These are phyloP conservation scores for Phytophthora nicotianae DNA, from an alignment of 352 stramenopile species.

Conservation along the genomic window DNA sequence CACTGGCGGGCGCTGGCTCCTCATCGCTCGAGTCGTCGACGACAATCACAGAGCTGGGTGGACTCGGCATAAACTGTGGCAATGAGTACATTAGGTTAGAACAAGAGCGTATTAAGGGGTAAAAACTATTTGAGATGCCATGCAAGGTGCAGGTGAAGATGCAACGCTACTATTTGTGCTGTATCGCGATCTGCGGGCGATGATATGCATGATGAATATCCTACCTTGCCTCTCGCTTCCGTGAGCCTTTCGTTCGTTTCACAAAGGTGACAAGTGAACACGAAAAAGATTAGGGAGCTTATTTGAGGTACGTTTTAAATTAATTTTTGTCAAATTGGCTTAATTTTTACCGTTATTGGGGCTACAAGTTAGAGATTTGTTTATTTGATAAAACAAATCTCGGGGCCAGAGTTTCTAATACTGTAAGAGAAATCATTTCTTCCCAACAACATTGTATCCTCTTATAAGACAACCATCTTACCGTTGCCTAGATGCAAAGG, in stretches of 20 bases:
- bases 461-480: too few relatives aligned
- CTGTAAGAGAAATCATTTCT: too few relatives aligned
- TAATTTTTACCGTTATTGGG: too few relatives aligned
- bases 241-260: conserved; percentile 20
- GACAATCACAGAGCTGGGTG: conserved; percentile 43
- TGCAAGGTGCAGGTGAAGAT: not conserved
- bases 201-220: conserved; percentile 1
- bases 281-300: conserved; percentile 3
- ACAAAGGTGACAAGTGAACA: conserved; percentile 5
- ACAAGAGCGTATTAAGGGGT: not conserved
- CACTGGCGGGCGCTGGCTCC: conserved; percentile 11
- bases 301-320: conserved; percentile 2
- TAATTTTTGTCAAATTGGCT: conserved; percentile 6
- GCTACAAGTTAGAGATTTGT: too few relatives aligned
- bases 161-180: not conserved
- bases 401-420: too few relatives aligned
- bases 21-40: conserved; percentile 61
- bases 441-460: too few relatives aligned
- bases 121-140: not conserved
- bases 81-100: conserved; percentile 16
- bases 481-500: too few relatives aligned
- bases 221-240: conserved; percentile 19
- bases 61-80: conserved; percentile 33
- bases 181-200: not conserved
- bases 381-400: too few relatives aligned